phyloP scores from a whole-genome alignment of 2,329 filamentous ascomycete genomes.

The Phyllosticta ampelicida region DNA sequence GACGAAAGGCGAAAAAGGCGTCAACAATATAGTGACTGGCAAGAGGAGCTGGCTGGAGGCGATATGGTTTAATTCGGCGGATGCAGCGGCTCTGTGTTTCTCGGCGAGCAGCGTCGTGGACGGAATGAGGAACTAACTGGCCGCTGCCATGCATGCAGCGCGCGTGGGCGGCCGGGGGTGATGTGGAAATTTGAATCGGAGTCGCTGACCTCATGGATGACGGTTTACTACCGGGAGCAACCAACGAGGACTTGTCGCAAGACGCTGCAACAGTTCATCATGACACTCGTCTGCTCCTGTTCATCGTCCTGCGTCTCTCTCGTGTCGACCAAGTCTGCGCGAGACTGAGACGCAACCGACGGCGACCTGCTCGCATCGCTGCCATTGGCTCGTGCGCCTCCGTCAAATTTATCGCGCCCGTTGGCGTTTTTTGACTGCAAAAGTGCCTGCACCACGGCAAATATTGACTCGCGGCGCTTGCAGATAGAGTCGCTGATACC shows the following conservation, averaged over 20 bases:
- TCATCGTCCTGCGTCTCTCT: no score
- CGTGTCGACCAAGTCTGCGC: no score
- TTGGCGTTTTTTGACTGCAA: neutral
- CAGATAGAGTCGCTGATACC: no score
- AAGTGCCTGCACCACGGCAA: neutral
- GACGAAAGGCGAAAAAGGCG: neutral
- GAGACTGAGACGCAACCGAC: no score
- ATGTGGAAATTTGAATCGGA: neutral
- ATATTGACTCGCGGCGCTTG: no score
- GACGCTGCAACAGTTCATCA: neutral
- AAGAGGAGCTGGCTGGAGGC: neutral
- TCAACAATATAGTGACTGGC: neutral
- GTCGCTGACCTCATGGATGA: neutral
- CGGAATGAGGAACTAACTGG: neutral
- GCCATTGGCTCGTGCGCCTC: neutral
- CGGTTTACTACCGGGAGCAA: neutral
- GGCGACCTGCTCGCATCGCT: neutral
- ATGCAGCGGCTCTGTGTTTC: neutral
- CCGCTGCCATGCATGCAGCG: no score
- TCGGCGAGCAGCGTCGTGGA: neutral
- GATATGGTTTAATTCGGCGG: neutral
- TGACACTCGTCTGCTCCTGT: neutral
- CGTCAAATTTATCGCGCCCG: neutral
- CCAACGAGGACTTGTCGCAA: neutral
- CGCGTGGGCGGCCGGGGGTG: no score